Base-by-base conservation (phyloP, 2,329 filamentous ascomycete genomes). In the Rhexocercosporidium sp. region DNA sequence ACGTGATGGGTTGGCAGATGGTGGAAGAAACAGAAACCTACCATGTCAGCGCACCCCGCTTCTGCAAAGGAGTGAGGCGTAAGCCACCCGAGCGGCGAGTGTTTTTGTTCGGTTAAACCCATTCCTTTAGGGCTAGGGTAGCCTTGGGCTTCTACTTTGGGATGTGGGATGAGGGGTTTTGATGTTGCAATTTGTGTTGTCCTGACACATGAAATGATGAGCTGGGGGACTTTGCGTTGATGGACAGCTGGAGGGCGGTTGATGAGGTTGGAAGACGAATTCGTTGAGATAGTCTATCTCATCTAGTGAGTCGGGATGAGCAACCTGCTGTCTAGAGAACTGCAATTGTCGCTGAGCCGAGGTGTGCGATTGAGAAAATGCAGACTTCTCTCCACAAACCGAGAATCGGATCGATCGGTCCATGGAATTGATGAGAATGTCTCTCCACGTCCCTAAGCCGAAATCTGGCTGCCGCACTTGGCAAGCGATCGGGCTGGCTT, bases 1-100 rank as follows among this genome's bases (percentile, higher is more conserved):
- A 57, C 54, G 54, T 57, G 54, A 57, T 57, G 34, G 1, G 11
- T 2, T 9, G 18, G 14, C 12, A 57, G 54, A 20, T 57, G 31
- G 39, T 18, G 39, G 5, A 44, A 44, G 14, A 14, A 20, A 3
- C 12, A 41, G 54, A 41, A 57, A 57, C 54, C 12, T 57, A 12
- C 5, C 31, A n/a, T 57, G 54, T 57, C 54, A 57, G 31, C 54
- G n/a, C 54, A 57, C 20, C 54, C 54, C 34, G 54, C 31, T 25
- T 57, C 31, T 25, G 4, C 12, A 37, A 12, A 25, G 18, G 18
- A 39, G 25, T 57, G 54, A 57, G 54, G 54, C 54, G 41, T 57
- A 39, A 57, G 54, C 54, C 34, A 57, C 31, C 20, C 20, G n/a
- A 22, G n/a, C n/a, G 54, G 20, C 3, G 5, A 25, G 4, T 39